phyloP scores from a whole-genome alignment of 345 rosid genomes.

The Triadica sebifera region DNA sequence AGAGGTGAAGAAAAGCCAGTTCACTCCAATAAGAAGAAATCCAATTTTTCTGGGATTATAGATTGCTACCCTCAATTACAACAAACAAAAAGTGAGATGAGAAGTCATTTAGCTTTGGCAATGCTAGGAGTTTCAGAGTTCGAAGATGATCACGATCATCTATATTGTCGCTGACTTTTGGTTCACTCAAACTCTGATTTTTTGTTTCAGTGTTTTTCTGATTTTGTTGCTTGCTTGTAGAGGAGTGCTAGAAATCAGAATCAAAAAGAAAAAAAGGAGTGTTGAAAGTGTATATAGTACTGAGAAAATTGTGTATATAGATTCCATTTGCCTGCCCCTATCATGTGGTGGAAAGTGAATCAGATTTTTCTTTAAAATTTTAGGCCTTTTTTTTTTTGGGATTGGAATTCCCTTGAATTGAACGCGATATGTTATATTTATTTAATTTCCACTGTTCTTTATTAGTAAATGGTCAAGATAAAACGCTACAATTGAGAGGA shows the following conservation, averaged over 20 bases:
- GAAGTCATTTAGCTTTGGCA: constrained; percentile 78
- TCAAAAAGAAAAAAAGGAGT: constrained; percentile 7
- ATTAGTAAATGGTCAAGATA: no score
- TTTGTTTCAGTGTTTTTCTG: constrained; percentile 1
- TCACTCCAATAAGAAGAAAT: constrained; percentile 37
- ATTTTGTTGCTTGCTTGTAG: constrained; percentile 22
- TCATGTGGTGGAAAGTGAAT: constrained; percentile 6
- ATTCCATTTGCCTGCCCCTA: constrained; percentile 15
- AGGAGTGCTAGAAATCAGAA: constrained; percentile 21
- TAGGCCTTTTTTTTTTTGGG: not conserved
- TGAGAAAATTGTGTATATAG: constrained; percentile 34
- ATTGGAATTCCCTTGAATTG: not conserved
- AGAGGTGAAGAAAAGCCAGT: constrained; percentile 54
- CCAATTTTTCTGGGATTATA: constrained; percentile 54
- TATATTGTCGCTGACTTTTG: constrained; percentile 46
- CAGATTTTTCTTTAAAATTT: not conserved
- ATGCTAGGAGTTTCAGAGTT: constrained; percentile 80
- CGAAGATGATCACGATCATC: constrained; percentile 55
- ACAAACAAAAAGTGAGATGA: constrained; percentile 71
- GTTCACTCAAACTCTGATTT: not conserved
- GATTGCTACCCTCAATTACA: constrained; percentile 66
- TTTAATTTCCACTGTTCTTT: no score
- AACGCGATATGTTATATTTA: not conserved
- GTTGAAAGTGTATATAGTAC: constrained; percentile 36
- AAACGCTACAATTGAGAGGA: no score